Base-by-base conservation (phyloP, 306 rosid genomes). In the Phaseolus lunatus region DNA sequence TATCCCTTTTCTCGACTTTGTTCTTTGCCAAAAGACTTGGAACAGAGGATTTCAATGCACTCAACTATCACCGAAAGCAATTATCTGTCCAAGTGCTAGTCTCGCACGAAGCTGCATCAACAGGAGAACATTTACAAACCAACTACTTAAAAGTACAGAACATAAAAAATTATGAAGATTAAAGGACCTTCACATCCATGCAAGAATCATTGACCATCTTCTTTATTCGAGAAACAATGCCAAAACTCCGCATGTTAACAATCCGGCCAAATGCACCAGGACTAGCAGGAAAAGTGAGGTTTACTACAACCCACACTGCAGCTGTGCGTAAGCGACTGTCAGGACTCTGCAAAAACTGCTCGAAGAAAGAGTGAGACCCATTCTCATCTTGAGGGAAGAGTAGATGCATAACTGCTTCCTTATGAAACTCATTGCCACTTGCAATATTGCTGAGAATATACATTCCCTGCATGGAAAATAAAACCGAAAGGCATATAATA, bases 381-480 rank as follows among this genome's bases (percentile, higher is more conserved):
- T 79, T 83, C 33, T 86, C 92, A 70, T 82, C 80, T 70, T 75
- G 86, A 37, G 84, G 82, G 77, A 89, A 70, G n/a, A 92, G 81
- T 80, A 83, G 92, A 49, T 87, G 86, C 88, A 89, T 89, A 29
- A 90, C 94, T 18, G 91, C 89, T 73, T 90, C 97, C 87, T 89
- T 92, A 78, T 90, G 96, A 77, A 87, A 61, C 76, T 92, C 97
- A 45, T 86, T 89, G 79, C 96, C 94, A 75, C 96, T 90, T 29
- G 97, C 88, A 75, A 92, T 85, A 77, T 92, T 92, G 79, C 88
- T 24, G 66, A 92, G 85, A 52, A 87, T 93, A 82, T 87, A 87
- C 92, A 92, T 80, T 52, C 97, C 96, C 97, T 92, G 74, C 79
- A 86, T 66, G 78, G 72, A 77, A 80, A 76, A 73, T 27, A 41